Percentiles rank a stretch among this genome's conserved stretches.
phyloP scores from a whole-genome alignment of 1,284 basidiomycete genomes.

The Tetrapyrgos nigripes region DNA sequence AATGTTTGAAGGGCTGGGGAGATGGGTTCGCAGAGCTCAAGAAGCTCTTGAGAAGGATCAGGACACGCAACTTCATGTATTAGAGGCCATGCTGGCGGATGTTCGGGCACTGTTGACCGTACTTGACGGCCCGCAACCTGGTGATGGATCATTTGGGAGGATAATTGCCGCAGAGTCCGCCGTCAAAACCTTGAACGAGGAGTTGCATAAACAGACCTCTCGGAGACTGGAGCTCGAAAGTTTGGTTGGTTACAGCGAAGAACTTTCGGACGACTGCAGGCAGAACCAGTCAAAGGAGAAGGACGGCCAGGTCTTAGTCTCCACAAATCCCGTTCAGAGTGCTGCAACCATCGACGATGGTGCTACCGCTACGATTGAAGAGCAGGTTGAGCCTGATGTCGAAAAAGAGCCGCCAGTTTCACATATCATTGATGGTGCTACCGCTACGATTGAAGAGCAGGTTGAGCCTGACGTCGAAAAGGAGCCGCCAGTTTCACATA shows the following conservation, averaged over 20 bases:
- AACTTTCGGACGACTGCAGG: not conserved
- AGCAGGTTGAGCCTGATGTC: no score
- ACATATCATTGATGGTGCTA: no score
- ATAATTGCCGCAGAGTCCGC: slow-evolving; percentile 66
- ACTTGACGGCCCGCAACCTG: slow-evolving; percentile 27
- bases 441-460: no score
- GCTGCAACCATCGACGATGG: no score
- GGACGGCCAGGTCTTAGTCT: no score
- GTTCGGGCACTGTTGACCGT: slow-evolving; percentile 54
- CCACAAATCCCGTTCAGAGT: no score
- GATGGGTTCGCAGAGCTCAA: slow-evolving; percentile 59
- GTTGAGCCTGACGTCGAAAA: no score
- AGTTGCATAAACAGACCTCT: slow-evolving; percentile 64
- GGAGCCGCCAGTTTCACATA: no score
- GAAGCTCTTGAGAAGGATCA: slow-evolving; percentile 44
- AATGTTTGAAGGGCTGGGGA: slow-evolving; percentile 57
- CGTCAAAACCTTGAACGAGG: slow-evolving; percentile 63
- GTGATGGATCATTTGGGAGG: slow-evolving; percentile 50
- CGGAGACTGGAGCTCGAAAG: slow-evolving; percentile 61
- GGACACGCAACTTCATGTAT: slow-evolving; percentile 23
- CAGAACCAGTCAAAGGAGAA: not conserved
- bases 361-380: no score
- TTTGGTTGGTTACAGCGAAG: slow-evolving; percentile 39
- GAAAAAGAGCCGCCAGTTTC: no score
- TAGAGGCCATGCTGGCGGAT: slow-evolving; percentile 50